Conservation (phyloP, 352 stramenopile species). For the Pythium chondricola region DNA sequence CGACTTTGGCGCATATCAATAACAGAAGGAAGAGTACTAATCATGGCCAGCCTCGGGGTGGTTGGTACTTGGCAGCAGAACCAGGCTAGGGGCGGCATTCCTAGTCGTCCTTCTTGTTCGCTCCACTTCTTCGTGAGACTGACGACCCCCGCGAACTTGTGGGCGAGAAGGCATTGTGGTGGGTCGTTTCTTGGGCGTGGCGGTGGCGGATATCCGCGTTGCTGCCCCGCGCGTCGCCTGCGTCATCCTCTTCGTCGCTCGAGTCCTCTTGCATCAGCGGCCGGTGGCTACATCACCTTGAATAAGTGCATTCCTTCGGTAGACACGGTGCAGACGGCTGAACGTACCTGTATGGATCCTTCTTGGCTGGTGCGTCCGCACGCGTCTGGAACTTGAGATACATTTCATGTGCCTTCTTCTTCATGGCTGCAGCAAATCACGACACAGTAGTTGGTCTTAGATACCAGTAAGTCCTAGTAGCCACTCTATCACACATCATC, state of each 20-base stretch:
- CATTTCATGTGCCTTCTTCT: conserved; percentile 75
- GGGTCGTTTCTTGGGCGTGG: conserved; percentile 21
- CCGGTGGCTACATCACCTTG: conserved; percentile 52
- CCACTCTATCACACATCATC: background rate
- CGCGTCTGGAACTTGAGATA: conserved; percentile 80
- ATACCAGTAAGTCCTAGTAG: background rate
- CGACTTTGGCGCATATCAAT: conserved; percentile 65
- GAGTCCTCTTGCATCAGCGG: conserved; percentile 66
- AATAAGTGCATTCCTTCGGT: too few relatives aligned
- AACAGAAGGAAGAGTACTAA: too few relatives aligned
- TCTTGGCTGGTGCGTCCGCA: conserved; percentile 33
- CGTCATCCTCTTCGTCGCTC: conserved; percentile 62
- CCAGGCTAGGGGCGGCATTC: too few relatives aligned
- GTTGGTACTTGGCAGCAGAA: too few relatives aligned
- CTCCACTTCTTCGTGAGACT: conserved; percentile 20
- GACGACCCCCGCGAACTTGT: conserved; percentile 17
- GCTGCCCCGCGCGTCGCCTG: conserved; percentile 8
- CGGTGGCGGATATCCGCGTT: conserved; percentile 34
- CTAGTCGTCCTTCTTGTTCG: conserved; percentile 62
- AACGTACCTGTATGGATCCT: conserved; percentile 59
- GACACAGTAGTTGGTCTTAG: conserved; percentile 3
- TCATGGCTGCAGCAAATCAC: conserved; percentile 47
- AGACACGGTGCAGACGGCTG: too few relatives aligned
- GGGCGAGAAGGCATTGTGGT: conserved; percentile 20
- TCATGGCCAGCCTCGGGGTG: too few relatives aligned